Conservation (phyloP, 441 rosid genomes). For the Bruguiera hainesii region DNA sequence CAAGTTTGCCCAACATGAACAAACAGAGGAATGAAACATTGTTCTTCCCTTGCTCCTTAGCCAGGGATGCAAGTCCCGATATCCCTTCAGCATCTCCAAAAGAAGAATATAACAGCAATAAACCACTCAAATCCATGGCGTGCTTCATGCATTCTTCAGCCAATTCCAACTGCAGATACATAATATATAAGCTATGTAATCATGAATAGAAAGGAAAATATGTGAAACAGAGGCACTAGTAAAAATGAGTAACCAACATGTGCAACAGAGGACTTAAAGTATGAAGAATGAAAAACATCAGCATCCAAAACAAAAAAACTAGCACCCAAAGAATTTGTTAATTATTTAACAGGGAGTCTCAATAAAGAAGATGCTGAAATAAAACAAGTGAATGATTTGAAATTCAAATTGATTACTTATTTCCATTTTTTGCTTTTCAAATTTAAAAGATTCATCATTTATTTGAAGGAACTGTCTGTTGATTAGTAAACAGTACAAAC, state of each 20-base stretch:
- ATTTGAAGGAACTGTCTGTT: not conserved
- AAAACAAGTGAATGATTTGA: not conserved
- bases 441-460: not conserved
- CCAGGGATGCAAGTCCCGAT: conserved; percentile 64
- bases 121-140: conserved; percentile 90
- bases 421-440: not conserved
- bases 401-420: too few relatives aligned
- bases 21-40: conserved; percentile 88
- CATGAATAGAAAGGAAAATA: not conserved
- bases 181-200: not conserved
- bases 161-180: conserved; percentile 70
- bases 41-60: conserved; percentile 93
- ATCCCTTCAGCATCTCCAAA: conserved; percentile 94
- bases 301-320: not conserved
- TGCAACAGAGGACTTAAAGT: not conserved
- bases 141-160: conserved; percentile 94
- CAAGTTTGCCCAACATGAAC: conserved; percentile 90
- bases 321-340: not conserved
- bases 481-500: too few relatives aligned
- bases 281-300: not conserved
- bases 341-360: not conserved
- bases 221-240: not conserved
- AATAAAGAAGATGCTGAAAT: not conserved
- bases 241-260: not conserved
- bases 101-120: conserved; percentile 87